A percentile compares a stretch with the other conserved stretches of the same genome.
Evolutionary conservation across 2,329 filamentous ascomycete species (phyloP).

Genomic region (Penicillium rolfsii): DNA sequence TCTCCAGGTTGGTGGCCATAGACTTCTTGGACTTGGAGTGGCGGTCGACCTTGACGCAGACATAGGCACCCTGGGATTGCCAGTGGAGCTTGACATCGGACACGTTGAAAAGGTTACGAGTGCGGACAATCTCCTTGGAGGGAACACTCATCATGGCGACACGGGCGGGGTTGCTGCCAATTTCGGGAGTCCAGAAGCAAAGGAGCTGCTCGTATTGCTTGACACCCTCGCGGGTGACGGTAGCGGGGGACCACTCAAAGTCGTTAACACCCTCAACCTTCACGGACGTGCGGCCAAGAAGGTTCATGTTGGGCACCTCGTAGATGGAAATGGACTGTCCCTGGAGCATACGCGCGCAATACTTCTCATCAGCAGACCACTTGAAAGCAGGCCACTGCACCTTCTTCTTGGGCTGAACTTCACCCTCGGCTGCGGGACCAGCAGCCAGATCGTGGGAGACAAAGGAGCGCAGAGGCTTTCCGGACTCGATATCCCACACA

Average conservation of each 20-base stretch:
- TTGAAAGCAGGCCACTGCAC: constrained; percentile 99
- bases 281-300: constrained; percentile 86
- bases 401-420: constrained; percentile 80
- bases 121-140: constrained; percentile 90
- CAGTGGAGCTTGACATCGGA: constrained; percentile 97
- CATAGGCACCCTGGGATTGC: constrained; percentile 91
- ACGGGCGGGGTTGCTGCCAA: constrained; percentile 96
- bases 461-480: constrained; percentile 89
- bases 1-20: constrained; percentile 93
- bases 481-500: constrained; percentile 93
- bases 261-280: constrained; percentile 97
- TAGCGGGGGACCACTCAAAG: constrained; percentile 95
- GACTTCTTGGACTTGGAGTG: constrained; percentile 99
- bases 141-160: constrained; percentile 96
- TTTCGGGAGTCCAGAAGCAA: constrained; percentile 98
- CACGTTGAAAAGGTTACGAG: constrained; percentile 96
- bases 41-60: constrained; percentile 97
- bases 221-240: constrained; percentile 76
- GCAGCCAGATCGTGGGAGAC: constrained; percentile 74
- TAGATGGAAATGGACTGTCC: constrained; percentile 89
- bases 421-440: constrained; percentile 61
- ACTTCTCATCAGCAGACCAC: constrained; percentile 97
- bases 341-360: constrained; percentile 88
- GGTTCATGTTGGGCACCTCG: constrained; percentile 84
- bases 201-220: constrained; percentile 95